Evolutionary conservation across 768 basidiomycete genomes (phyloP).

Genomic region (Leccinum boreale): DNA sequence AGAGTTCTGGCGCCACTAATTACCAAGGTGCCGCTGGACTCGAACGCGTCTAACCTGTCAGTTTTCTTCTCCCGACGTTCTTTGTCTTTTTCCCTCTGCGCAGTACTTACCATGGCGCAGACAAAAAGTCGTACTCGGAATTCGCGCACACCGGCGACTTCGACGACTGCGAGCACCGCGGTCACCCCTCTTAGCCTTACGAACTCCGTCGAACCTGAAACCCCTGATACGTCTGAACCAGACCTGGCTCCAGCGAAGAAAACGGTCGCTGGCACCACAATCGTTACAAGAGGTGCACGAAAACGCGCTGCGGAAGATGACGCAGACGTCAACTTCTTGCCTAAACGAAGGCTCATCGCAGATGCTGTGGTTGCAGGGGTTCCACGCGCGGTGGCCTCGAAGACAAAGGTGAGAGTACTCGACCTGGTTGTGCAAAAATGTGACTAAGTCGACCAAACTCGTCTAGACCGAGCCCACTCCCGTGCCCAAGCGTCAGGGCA

Average conservation of each 20-base stretch:
- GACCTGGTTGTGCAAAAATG: background rate
- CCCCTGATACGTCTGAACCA: conserved; percentile 51
- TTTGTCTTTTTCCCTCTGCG: conserved; percentile 7
- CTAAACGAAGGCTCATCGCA: conserved; percentile 35
- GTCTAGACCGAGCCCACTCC: conserved; percentile 8
- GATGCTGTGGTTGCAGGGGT: conserved; percentile 22
- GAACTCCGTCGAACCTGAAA: conserved; percentile 44
- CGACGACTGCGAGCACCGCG: conserved; percentile 37
- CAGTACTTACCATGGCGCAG: conserved; percentile 18
- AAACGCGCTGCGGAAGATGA: conserved; percentile 38
- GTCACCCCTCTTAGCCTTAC: conserved; percentile 50
- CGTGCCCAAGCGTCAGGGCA: conserved; percentile 6
- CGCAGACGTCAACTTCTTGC: conserved; percentile 18
- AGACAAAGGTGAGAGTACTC: conserved; percentile 25
- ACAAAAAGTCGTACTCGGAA: conserved; percentile 18
- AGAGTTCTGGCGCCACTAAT: conserved; percentile 27
- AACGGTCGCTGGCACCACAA: background rate
- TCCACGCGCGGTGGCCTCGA: conserved; percentile 7
- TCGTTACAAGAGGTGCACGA: conserved; percentile 13
- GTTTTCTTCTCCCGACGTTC: conserved; percentile 17
- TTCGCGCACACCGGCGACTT: conserved; percentile 21
- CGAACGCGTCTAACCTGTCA: conserved; percentile 5
- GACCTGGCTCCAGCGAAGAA: conserved; percentile 13
- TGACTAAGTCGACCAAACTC: conserved; percentile 15
- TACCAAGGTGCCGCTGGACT: conserved; percentile 12